A percentile compares a stretch with the other conserved stretches of the same genome.
Conservation (phyloP, 2,329 filamentous ascomycete species). For the Colletotrichum nymphaeae region DNA sequence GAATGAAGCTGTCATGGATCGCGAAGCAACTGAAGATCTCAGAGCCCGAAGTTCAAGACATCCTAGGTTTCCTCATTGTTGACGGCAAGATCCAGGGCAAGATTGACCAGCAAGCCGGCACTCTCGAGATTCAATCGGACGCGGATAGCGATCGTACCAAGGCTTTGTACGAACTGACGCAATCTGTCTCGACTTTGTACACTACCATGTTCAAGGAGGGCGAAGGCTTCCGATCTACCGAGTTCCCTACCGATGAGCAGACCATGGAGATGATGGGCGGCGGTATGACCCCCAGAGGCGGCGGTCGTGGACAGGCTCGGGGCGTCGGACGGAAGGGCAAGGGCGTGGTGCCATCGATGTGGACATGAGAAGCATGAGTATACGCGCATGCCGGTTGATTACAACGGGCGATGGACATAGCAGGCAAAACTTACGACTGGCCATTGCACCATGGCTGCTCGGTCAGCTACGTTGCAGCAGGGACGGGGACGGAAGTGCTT, state of each 20-base stretch:
- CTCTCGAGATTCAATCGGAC: conserved; percentile 81
- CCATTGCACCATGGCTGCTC: neutral
- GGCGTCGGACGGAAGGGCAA: conserved; percentile 32
- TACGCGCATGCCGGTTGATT: neutral
- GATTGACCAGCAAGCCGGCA: conserved; percentile 89
- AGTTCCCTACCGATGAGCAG: conserved; percentile 43
- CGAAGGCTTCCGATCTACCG: conserved; percentile 70
- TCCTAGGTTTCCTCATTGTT: conserved; percentile 93
- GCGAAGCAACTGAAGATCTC: conserved; percentile 89
- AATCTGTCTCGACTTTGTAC: conserved; percentile 77
- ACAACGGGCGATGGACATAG: neutral
- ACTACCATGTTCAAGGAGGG: conserved; percentile 79
- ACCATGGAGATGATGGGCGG: conserved; percentile 42
- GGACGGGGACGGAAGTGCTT: neutral
- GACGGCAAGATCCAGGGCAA: conserved; percentile 88
- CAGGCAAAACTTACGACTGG: neutral
- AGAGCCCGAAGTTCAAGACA: conserved; percentile 89
- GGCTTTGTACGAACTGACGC: conserved; percentile 79
- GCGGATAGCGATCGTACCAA: conserved; percentile 80
- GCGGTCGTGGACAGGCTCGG: conserved; percentile 19
- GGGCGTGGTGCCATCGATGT: conserved; percentile 20
- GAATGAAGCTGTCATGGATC: conserved; percentile 90
- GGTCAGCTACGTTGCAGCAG: neutral
- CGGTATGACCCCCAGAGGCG: conserved; percentile 34
- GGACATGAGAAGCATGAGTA: conserved; percentile 3